Evolutionary conservation across 169 alveolate species (phyloP).

Genomic region (Plasmodium gaboni): DNA sequence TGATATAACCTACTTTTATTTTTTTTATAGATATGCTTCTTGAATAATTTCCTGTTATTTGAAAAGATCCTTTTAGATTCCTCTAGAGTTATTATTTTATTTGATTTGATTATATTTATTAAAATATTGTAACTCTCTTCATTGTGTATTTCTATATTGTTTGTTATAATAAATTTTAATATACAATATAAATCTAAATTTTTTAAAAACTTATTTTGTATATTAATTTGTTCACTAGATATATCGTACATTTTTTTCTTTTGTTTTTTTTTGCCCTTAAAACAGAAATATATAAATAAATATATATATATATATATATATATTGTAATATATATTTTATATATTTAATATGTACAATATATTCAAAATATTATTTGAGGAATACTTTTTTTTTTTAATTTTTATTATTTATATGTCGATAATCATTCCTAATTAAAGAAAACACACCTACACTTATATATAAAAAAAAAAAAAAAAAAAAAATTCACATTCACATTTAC

Average conservation of each 20-base stretch:
- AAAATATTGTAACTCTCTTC: constrained; percentile 48
- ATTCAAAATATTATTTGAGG: too few relatives aligned
- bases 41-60: constrained; percentile 20
- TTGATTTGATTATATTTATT: constrained; percentile 36
- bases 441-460: too few relatives aligned
- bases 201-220: constrained; percentile 77
- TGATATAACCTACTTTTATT: neutral
- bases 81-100: constrained; percentile 21
- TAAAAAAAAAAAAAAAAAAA: too few relatives aligned
- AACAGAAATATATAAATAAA: too few relatives aligned
- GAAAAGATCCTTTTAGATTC: constrained; percentile 20
- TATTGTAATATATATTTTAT: too few relatives aligned
- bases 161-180: constrained; percentile 76
- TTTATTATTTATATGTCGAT: too few relatives aligned
- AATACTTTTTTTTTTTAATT: too few relatives aligned
- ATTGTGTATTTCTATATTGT: constrained; percentile 76
- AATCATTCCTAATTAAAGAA: too few relatives aligned
- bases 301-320: too few relatives aligned
- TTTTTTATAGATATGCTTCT: constrained; percentile 7
- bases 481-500: too few relatives aligned
- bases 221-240: constrained; percentile 59
- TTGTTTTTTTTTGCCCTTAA: neutral
- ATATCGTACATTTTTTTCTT: constrained; percentile 24
- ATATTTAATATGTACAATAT: too few relatives aligned
- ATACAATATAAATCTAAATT: constrained; percentile 80